Conservation (phyloP, 1,284 basidiomycete genomes). For the Marasmius fiardii region DNA sequence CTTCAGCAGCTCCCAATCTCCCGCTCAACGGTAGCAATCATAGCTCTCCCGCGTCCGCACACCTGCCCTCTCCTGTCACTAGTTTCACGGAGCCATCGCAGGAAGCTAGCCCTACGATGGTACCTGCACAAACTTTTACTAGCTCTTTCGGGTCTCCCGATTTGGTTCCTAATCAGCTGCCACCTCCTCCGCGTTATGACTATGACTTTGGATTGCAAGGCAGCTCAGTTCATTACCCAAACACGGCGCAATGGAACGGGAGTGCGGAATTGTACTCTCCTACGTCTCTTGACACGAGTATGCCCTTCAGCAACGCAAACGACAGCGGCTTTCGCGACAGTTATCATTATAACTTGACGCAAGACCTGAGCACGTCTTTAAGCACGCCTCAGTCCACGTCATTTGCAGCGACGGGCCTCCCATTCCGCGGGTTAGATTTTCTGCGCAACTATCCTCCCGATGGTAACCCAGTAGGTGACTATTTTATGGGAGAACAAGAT, state of each 20-base stretch:
- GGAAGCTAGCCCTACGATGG: slow-evolving; percentile 43
- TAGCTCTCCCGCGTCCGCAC: slow-evolving; percentile 69
- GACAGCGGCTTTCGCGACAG: slow-evolving; percentile 44
- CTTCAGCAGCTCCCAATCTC: slow-evolving; percentile 21
- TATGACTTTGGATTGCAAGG: slow-evolving; percentile 51
- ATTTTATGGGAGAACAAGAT: slow-evolving; percentile 52
- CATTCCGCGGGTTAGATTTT: slow-evolving; percentile 76
- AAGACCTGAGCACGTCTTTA: slow-evolving; percentile 32
- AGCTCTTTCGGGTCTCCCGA: slow-evolving; percentile 41
- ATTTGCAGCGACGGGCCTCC: slow-evolving; percentile 67
- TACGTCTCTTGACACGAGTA: slow-evolving; percentile 31
- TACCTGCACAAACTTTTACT: slow-evolving; percentile 27
- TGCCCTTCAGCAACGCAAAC: slow-evolving; percentile 33
- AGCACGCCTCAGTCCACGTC: slow-evolving; percentile 52
- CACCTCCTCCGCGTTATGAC: slow-evolving; percentile 48
- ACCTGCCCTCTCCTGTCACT: slow-evolving; percentile 65
- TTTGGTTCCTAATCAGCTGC: slow-evolving; percentile 42
- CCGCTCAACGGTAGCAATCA: slow-evolving; percentile 46
- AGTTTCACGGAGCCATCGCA: slow-evolving; percentile 37
- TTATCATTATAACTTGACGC: slow-evolving; percentile 36
- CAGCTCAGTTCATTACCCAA: slow-evolving; percentile 33
- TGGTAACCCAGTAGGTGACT: slow-evolving; percentile 37
- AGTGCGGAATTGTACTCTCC: slow-evolving; percentile 33
- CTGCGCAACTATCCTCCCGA: slow-evolving; percentile 62
- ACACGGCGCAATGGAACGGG: slow-evolving; percentile 42